Base-by-base conservation (phyloP, 2,329 filamentous ascomycete species). In the Alternaria atra region DNA sequence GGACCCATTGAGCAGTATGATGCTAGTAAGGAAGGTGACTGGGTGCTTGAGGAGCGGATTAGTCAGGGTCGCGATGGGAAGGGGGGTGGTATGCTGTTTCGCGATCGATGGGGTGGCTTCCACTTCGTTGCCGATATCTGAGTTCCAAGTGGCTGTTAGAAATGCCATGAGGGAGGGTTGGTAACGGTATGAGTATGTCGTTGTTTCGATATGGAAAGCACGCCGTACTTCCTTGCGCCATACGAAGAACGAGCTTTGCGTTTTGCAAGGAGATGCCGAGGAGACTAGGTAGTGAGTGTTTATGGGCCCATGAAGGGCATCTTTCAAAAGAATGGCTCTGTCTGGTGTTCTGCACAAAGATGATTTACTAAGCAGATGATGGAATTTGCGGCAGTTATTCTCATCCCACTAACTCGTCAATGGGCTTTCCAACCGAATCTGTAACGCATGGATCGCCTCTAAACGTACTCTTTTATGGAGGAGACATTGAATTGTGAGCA, bases 51-150 rank as follows among this genome's bases (percentile, higher is more conserved):
- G 56, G 62, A 58, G 55, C 47, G 64, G 46, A 43, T 70, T 7
- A 66, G 63, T 52, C 29, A 47, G 6, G 58, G 58, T 1, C 35
- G 59, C 7, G 55, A 61, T 35, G 60, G 61, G 10, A 50, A 55
- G 23, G 58, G 60, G 6, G 55, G 61, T 6, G 66, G 68, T 3
- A 69, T 66, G 64, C 15, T 73, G 56, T 73, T 65, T 27, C 48
- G 60, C 8, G 62, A 70, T 34, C 44, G 56, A 10, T 52, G 51
- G 34, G 67, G 64, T 15, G 54, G 60, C 0, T 71, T 63, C 39
- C 62, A 68, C 25, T 66, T 68, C 53, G 64, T 71, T 0, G 29
- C 47, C 34, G 66, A 70, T 52, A 35, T 71, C 13, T 71, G 43
- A 27, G 30, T 5, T 5, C 8, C 10, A 5, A 12, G 37, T 40